Conservation (phyloP, 1,139 yeast genomes). For the Candida sp. region DNA sequence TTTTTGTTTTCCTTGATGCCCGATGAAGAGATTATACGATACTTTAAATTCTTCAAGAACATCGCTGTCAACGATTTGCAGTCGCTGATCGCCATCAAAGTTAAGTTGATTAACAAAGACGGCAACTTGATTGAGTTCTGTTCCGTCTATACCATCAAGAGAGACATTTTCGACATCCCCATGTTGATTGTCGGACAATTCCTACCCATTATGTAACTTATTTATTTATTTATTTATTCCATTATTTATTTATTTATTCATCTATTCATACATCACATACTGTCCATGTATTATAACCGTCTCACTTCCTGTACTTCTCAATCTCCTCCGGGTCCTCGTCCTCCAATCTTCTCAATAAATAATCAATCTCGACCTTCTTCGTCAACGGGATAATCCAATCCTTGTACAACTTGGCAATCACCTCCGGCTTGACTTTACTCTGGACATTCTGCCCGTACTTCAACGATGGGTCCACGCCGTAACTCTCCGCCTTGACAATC, state of each 20-base stretch:
- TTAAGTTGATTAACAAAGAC: slow-evolving; percentile 13
- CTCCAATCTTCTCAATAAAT: slow-evolving; percentile 81
- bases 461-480: slow-evolving; percentile 88
- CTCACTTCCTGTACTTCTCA: slow-evolving; percentile 10
- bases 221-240: no score
- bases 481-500: slow-evolving; percentile 77
- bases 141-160: slow-evolving; percentile 69
- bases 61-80: slow-evolving; percentile 55
- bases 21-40: slow-evolving; percentile 50
- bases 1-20: slow-evolving; percentile 55
- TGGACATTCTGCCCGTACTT: slow-evolving; percentile 69
- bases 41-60: slow-evolving; percentile 50
- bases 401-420: slow-evolving; percentile 81
- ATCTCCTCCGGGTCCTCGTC: slow-evolving; percentile 38
- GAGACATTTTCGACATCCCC: slow-evolving; percentile 92
- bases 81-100: slow-evolving; percentile 26
- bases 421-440: slow-evolving; percentile 81
- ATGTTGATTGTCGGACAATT: slow-evolving; percentile 53
- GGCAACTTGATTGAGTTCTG: slow-evolving; percentile 51
- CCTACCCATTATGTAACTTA: slow-evolving; percentile 38
- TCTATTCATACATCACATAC: no score
- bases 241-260: slow-evolving; percentile 3
- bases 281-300: not conserved
- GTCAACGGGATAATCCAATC: slow-evolving; percentile 93
- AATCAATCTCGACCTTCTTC: slow-evolving; percentile 93